Percentiles rank a stretch among this genome's conserved stretches.
Evolutionary conservation across 192 early-diverging fungal species (phyloP).

Genomic region (Linnemannia zychae): DNA sequence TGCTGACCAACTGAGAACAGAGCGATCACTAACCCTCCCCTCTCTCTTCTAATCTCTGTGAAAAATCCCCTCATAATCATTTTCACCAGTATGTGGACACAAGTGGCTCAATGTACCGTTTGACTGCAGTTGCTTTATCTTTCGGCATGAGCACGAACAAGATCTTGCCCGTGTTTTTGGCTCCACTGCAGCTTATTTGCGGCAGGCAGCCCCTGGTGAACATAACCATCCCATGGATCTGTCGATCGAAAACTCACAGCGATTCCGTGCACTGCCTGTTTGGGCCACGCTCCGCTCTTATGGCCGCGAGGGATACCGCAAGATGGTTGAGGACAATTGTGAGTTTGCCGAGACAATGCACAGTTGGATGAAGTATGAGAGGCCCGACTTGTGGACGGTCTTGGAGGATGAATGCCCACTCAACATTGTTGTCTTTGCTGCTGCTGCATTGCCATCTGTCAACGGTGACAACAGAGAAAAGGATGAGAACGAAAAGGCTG

Average conservation of each 20-base stretch:
- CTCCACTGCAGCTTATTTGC: slow-evolving; percentile 59
- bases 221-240: slow-evolving; percentile 64
- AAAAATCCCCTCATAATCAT: too few species aligned
- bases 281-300: slow-evolving; percentile 66
- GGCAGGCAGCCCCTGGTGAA: slow-evolving; percentile 15
- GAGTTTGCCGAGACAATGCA: slow-evolving; percentile 59
- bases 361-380: slow-evolving; percentile 58
- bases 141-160: slow-evolving; percentile 36
- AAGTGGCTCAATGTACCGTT: slow-evolving; percentile 79
- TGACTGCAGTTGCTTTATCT: slow-evolving; percentile 69
- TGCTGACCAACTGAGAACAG: too few species aligned
- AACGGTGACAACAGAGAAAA: too few species aligned
- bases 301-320: slow-evolving; percentile 63
- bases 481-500: neutral
- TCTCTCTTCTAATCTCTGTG: too few species aligned
- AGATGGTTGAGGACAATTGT: slow-evolving; percentile 64
- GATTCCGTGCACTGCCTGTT: slow-evolving; percentile 71
- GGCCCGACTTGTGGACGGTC: slow-evolving; percentile 35
- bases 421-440: slow-evolving; percentile 51
- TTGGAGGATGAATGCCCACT: slow-evolving; percentile 44
- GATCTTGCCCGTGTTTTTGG: slow-evolving; percentile 34
- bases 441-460: neutral
- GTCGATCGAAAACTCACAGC: slow-evolving; percentile 72
- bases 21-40: too few species aligned
- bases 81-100: slow-evolving; percentile 65